Evolutionary conservation across 495 filamentous ascomycete genomes (phyloP), one percentile per base, ranked within the genome.

Genomic region (Daldinia grandis): DNA sequence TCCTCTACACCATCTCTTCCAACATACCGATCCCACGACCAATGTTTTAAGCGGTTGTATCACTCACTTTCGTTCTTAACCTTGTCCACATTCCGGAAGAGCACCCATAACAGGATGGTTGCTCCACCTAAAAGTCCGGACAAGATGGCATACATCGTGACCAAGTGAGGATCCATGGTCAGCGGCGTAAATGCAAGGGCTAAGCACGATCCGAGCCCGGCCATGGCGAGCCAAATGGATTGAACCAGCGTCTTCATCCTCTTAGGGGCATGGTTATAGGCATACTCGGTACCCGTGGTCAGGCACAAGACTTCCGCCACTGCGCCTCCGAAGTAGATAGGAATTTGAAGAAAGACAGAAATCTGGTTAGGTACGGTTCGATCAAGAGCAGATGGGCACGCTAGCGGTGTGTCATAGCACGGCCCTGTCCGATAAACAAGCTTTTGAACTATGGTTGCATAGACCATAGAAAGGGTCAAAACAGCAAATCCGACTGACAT

Each of bases 251-350:
- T 78, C 63, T 85, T 81, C 68, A 80, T 82, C 5, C 69, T 70
- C 14, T 69, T 69, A 1, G 82, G 80, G 0, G 82, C 78, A 57
- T 84, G 76, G 63, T 78, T 78, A 53, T 84, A 84, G 1, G 81
- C 88, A 51, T 91, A 92, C 71, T 87, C 85, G 42, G 75, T 76
- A 9, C 78, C 78, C 1, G 81, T 79, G 37, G 80, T 77, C 21
- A 78, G 68, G 17, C 77, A 78, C 10, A 84, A 79, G n/a, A 83
- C 81, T 61, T 84, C 82, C 0, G 71, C 77, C 10, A 83, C 38
- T 0, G 79, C 82, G 15, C 79, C 68, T 24, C 78, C 64, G 5
- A 80, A 71, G 58, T 84, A 82, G 14, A 80, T 72, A 1, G 82
- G 82, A 15, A 75, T 66, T 59, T 84, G 82, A 17, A 82, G 38